Evolutionary conservation across 495 filamentous ascomycete species (phyloP).

Genomic region (Bathelium albidoporum): DNA sequence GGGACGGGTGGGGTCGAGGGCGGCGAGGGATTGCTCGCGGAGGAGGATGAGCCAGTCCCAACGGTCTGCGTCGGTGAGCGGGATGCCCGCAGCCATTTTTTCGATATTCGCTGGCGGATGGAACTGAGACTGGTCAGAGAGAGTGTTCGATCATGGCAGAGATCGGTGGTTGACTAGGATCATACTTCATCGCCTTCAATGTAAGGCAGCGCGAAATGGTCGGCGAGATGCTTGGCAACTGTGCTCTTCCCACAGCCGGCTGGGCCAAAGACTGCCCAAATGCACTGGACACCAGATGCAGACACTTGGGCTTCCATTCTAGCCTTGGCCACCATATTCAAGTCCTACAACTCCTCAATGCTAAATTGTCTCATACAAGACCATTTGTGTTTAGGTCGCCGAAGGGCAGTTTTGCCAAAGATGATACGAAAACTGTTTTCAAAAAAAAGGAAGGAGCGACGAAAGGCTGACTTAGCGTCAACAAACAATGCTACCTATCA

Average conservation of each 20-base stretch:
- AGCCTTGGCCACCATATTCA: neutral
- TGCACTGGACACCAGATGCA: conserved; percentile 53
- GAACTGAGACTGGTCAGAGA: conserved; percentile 45
- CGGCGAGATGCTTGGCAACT: conserved; percentile 67
- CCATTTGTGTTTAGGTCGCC: neutral
- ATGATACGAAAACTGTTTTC: neutral
- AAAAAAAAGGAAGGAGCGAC: neutral
- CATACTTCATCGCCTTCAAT: conserved; percentile 94
- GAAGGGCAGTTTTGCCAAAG: neutral
- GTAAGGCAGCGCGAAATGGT: conserved; percentile 63
- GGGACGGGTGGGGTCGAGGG: conserved; percentile 36
- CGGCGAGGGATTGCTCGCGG: conserved; percentile 70
- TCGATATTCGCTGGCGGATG: conserved; percentile 77
- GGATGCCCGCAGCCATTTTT: conserved; percentile 82
- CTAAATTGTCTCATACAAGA: neutral
- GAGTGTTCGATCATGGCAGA: conserved; percentile 6
- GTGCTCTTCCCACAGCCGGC: conserved; percentile 96
- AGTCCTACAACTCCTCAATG: neutral
- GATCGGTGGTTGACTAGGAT: neutral
- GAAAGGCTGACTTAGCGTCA: neutral
- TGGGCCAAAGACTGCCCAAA: conserved; percentile 96
- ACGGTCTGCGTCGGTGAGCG: conserved; percentile 87
- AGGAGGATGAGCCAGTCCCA: conserved; percentile 96
- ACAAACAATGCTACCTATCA: neutral
- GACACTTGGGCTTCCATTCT: neutral